Evolutionary conservation across 202 grass and related monocot species (phyloP), one percentile per base, ranked within the genome.

Genomic region (Carex arenaria): DNA sequence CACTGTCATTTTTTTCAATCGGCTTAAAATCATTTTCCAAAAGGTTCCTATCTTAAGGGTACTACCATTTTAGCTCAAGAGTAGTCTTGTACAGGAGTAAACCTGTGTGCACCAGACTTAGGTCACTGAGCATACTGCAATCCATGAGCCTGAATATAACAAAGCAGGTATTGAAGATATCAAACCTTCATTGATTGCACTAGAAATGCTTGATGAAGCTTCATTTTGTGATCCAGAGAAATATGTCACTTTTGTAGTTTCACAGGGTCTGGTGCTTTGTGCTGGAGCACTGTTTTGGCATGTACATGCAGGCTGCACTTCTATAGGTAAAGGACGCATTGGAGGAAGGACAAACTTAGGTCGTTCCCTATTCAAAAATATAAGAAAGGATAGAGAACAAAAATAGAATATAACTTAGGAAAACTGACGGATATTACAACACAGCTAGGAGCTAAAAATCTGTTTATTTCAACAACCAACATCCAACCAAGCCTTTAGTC

Each of bases 181-280:
- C 20, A 81, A 52, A 65, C 79, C 79, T 81, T 64, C 38, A 51
- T 64, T 28, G 17, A 38, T 65, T 45, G 26, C 20, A 47, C 64
- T 45, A 10, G 77, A 80, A 53, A 61, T 64, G 55, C 2, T 80
- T 64, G 60, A 65, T 30, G 38, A 40, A 64, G 36, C 56, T 81
- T 26, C 19, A 30, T 66, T 81, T 81, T 81, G 79, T 52, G 59
- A 81, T 66, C 59, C 59, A 51, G 79, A 81, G 34, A 52, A 81
- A 64, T 40, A 22, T 49, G 49, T 64, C 11, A 11, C 60, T 81
- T 81, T 52, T 51, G 23, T 9, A 15, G 10, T 81, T 49, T 81
- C 60, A 51, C 11, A 34, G 30, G 28, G 36, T 3, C 11, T 19
- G 15, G 28, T 78, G 28, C 53, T 57, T 78, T 78, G 52, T 78